Percentiles rank a stretch among this genome's conserved stretches.
phyloP scores from a whole-genome alignment of 768 basidiomycete species.

The Tricholoma flavovirens region DNA sequence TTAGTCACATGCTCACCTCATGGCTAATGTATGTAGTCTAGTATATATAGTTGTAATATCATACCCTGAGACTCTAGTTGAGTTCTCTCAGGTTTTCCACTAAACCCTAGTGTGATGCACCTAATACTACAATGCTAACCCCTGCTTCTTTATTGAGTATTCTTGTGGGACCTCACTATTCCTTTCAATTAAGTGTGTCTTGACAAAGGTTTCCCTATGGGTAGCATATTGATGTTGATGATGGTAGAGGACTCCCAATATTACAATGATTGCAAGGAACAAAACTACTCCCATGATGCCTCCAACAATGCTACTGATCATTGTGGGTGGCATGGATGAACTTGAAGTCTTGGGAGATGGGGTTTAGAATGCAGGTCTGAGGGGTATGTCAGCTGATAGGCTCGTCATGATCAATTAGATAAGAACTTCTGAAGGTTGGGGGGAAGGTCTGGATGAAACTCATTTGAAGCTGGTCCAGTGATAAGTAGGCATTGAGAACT shows the following conservation, averaged over 20 bases:
- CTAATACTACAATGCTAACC: too few relatives aligned
- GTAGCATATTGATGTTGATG: not conserved
- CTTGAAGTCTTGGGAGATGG: not conserved
- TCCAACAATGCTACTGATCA: not conserved
- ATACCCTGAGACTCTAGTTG: too few relatives aligned
- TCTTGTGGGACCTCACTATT: too few relatives aligned
- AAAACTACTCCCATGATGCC: not conserved
- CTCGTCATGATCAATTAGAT: not conserved
- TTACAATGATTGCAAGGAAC: not conserved
- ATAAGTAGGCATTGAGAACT: not conserved
- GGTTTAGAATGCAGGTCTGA: not conserved
- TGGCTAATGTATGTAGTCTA: too few relatives aligned
- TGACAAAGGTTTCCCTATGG: not conserved
- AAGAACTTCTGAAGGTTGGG: not conserved
- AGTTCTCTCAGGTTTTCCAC: too few relatives aligned
- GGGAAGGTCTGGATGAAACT: not conserved
- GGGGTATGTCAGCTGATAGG: not conserved
- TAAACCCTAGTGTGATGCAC: too few relatives aligned
- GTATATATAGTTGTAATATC: too few relatives aligned
- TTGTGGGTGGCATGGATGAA: not conserved
- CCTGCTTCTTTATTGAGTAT: too few relatives aligned
- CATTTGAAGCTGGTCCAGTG: not conserved
- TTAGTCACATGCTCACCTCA: too few relatives aligned
- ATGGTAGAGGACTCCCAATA: not conserved
- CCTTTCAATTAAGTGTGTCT: too few relatives aligned